A percentile compares a stretch with the other conserved stretches of the same genome.
These are phyloP conservation scores for Nicotiana paniculata DNA, from an alignment of 257 asterid genomes.

Conservation along the genomic window DNA sequence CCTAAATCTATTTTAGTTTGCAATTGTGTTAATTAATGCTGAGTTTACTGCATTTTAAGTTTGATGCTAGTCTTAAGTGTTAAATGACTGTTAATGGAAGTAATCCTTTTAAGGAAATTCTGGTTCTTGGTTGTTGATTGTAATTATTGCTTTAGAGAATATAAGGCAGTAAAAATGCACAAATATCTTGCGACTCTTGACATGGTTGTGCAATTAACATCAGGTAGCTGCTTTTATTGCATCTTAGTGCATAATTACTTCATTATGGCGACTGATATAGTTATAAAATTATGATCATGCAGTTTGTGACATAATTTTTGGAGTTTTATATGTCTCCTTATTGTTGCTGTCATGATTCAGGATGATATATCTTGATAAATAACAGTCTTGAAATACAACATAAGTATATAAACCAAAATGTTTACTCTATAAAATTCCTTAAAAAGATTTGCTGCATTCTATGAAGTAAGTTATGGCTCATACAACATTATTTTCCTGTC, in stretches of 20 bases:
- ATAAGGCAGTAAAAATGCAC: not conserved
- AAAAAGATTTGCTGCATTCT: not conserved
- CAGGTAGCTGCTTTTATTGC: not conserved
- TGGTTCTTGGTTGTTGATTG: not conserved
- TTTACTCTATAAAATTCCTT: not conserved
- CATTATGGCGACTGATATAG: not conserved
- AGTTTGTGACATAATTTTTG: not conserved
- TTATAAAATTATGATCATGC: not conserved
- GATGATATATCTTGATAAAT: not conserved
- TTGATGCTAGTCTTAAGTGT: not conserved
- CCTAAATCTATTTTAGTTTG: not conserved
- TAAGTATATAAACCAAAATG: too few relatives aligned
- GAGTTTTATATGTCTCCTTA: not conserved
- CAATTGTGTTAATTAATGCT: not conserved
- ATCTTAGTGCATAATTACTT: not conserved
- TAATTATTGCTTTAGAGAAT: not conserved
- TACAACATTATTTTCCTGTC: not conserved
- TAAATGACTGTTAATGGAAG: not conserved
- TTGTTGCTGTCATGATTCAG: not conserved
- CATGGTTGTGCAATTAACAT: not conserved
- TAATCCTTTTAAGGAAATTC: not conserved
- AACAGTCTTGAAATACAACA: not conserved
- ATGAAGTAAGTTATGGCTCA: not conserved
- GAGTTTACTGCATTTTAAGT: not conserved
- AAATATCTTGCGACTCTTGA: not conserved